phyloP scores from a whole-genome alignment of 352 stramenopile genomes.

The Phytophthora podocarpi region DNA sequence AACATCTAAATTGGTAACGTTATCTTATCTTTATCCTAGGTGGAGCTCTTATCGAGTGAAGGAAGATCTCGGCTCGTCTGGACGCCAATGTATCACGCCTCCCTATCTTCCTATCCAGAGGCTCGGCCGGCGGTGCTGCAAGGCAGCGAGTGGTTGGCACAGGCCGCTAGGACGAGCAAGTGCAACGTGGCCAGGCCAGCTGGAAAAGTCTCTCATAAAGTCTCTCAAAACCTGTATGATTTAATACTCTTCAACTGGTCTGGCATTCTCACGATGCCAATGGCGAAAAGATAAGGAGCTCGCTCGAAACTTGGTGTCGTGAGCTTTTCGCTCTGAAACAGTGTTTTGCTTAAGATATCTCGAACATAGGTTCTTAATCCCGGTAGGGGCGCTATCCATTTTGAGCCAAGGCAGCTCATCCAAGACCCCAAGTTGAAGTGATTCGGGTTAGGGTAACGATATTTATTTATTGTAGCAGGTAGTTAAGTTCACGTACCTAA shows the following conservation, averaged over 20 bases:
- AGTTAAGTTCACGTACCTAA: slow-evolving; percentile 14
- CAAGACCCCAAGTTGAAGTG: slow-evolving; percentile 21
- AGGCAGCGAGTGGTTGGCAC: slow-evolving; percentile 21
- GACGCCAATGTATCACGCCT: slow-evolving; percentile 7
- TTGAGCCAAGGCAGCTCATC: background rate
- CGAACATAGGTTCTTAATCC: too few species aligned
- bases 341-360: too few species aligned
- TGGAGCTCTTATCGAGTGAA: too few species aligned
- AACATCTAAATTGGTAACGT: too few species aligned
- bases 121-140: background rate
- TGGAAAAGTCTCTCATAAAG: slow-evolving; percentile 35
- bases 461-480: background rate
- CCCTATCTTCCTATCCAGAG: slow-evolving; percentile 12
- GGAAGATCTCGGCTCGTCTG: slow-evolving; percentile 7
- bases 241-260: slow-evolving; percentile 14
- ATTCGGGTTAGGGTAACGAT: slow-evolving; percentile 18
- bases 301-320: too few species aligned
- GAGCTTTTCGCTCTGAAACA: too few species aligned
- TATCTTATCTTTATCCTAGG: too few species aligned
- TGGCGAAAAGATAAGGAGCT: too few species aligned
- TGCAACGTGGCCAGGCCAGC: slow-evolving; percentile 1
- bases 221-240: slow-evolving; percentile 21
- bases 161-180: slow-evolving; percentile 3
- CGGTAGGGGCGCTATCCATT: too few species aligned
- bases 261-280: too few species aligned